phyloP scores from a whole-genome alignment of 352 stramenopile genomes.

The Phytophthora quininea region DNA sequence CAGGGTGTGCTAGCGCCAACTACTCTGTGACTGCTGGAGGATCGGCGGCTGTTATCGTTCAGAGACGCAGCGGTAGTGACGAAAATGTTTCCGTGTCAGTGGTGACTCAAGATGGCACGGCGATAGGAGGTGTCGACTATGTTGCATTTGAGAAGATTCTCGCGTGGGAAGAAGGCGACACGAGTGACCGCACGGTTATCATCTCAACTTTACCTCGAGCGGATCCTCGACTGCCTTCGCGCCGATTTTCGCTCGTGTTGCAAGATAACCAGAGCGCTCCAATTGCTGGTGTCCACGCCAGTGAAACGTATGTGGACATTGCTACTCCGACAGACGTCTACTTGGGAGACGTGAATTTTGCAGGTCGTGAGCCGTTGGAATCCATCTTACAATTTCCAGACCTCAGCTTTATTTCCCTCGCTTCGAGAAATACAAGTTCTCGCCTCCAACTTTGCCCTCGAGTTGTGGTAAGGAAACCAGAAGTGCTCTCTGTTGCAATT shows the following conservation, averaged over 20 bases:
- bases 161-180: slow-evolving; percentile 61
- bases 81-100: slow-evolving; percentile 47
- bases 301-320: slow-evolving; percentile 50
- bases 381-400: slow-evolving; percentile 46
- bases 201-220: slow-evolving; percentile 45
- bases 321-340: slow-evolving; percentile 43
- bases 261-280: slow-evolving; percentile 27
- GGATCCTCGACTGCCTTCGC: slow-evolving; percentile 29
- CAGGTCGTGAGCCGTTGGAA: slow-evolving; percentile 32
- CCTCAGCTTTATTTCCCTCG: slow-evolving; percentile 52
- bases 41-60: slow-evolving; percentile 50
- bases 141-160: slow-evolving; percentile 38
- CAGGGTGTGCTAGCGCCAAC: slow-evolving; percentile 49
- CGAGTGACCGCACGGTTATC: slow-evolving; percentile 52
- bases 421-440: slow-evolving; percentile 56
- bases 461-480: slow-evolving; percentile 39
- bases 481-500: slow-evolving; percentile 48
- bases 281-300: slow-evolving; percentile 36
- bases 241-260: slow-evolving; percentile 49
- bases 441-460: slow-evolving; percentile 54
- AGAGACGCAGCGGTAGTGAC: slow-evolving; percentile 65
- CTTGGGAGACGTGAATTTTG: slow-evolving; percentile 64
- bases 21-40: slow-evolving; percentile 58
- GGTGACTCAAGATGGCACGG: slow-evolving; percentile 51
- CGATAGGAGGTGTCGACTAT: slow-evolving; percentile 58